phyloP scores from a whole-genome alignment of 2,329 filamentous ascomycete genomes.

The Paraphoma chrysanthemicola region DNA sequence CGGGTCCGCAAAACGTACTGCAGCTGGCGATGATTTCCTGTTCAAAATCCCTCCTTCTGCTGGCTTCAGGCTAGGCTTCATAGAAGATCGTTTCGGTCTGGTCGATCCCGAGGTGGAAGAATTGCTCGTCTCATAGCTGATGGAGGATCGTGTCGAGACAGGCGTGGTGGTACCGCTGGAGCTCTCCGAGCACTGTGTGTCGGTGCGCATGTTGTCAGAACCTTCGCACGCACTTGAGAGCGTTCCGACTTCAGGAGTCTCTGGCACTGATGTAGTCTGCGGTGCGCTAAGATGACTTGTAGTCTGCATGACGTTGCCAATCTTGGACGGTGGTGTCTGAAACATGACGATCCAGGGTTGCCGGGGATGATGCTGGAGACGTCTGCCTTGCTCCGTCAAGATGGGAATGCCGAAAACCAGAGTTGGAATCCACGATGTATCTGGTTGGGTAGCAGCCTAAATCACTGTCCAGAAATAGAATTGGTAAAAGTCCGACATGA shows the following conservation, averaged over 20 bases:
- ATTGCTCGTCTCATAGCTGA: conserved; percentile 22
- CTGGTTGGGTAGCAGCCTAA: conserved; percentile 1
- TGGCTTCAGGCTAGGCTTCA: conserved; percentile 31
- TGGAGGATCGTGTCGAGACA: conserved; percentile 22
- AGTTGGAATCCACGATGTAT: background rate
- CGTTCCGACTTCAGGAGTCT: background rate
- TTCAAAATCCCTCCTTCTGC: conserved; percentile 13
- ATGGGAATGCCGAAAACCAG: background rate
- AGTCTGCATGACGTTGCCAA: conserved; percentile 4
- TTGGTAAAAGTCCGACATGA: conserved; percentile 2
- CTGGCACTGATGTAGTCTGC: background rate
- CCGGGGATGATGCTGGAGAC: conserved; percentile 4
- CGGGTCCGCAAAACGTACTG: conserved; percentile 34
- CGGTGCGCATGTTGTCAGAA: conserved; percentile 7
- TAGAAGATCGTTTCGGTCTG: conserved; percentile 18
- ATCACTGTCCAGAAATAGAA: conserved; percentile 1
- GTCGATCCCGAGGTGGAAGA: conserved; percentile 15
- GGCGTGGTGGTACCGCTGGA: conserved; percentile 25
- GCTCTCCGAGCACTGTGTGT: conserved; percentile 10
- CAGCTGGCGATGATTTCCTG: conserved; percentile 24
- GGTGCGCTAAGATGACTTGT: conserved; percentile 1
- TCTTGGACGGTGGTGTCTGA: conserved; percentile 3
- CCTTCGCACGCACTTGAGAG: background rate
- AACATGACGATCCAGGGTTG: conserved; percentile 1
- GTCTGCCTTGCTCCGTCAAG: background rate